Base-by-base conservation (phyloP, 2,329 filamentous ascomycete species). In the Plectosphaerella sp. region DNA sequence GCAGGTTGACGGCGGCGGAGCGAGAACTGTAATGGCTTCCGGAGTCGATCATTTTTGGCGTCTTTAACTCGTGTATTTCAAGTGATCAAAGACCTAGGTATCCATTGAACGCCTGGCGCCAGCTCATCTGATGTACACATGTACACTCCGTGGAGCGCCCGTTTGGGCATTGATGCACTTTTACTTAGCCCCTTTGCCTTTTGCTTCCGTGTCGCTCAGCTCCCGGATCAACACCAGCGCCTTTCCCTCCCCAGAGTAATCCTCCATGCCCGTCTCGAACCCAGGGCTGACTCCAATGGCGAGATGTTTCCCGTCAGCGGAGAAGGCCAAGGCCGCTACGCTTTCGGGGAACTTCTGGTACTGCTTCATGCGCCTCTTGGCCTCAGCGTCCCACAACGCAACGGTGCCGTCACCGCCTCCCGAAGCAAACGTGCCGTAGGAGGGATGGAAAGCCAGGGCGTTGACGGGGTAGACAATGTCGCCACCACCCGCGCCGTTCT, bases 391-490 rank as follows among this genome's bases (percentile, higher is more conserved):
- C 92, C 92, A 97, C 43, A 97, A 73, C 5, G 90, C 89, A n/a
- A 96, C 91, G 9, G 92, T 89, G 36, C 91, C 90, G 65, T 97
- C 92, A 28, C 91, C 92, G 45, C 92, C 92, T 25, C 90, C 92
- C 12, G 87, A 91, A 1, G 91, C 92, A 68, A 97, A 96, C 0
- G 91, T 95, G 55, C 90, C 90, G 63, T 83, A 80, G 4, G 87
- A 72, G 0, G 91, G 90, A 68, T 97, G 91, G 73, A 96, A 97
- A 1, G 89, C 84, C 8, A 97, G 79, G 3, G 91, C 88, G 65
- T 97, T 94, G 59, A 97, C 92, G 0, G 92, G 92, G 64, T 92
- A 96, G 3, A 97, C 90, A 5, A 96, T 80, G 62, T 96, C 92
- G 28, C 78, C 84, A 48, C 83, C 84, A 43, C 80, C 79, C 8